A percentile compares a stretch with the other conserved stretches of the same genome.
phyloP scores from a whole-genome alignment of 352 stramenopile genomes.

The Globisporangium mamillatum region DNA sequence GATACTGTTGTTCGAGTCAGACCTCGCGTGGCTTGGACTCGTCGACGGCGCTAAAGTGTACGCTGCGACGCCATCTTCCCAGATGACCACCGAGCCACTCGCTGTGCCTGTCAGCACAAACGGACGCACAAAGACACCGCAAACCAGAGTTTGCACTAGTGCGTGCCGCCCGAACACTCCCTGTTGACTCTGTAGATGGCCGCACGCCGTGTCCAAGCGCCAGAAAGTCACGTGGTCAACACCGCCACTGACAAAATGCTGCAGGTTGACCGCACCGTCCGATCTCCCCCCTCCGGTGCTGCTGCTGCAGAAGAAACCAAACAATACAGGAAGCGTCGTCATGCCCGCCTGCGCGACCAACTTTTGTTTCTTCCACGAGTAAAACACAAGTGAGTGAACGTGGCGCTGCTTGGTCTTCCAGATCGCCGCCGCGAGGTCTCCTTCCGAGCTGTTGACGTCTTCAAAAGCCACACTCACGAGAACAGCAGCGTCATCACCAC shows the following conservation, averaged over 20 bases:
- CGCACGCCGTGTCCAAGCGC: conserved; percentile 43
- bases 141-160: conserved; percentile 45
- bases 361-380: conserved; percentile 36
- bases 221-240: conserved; percentile 71
- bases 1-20: conserved; percentile 18
- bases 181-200: conserved; percentile 47
- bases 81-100: conserved; percentile 49
- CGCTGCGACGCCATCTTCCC: conserved; percentile 49
- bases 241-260: conserved; percentile 59
- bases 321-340: conserved; percentile 54
- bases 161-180: conserved; percentile 68
- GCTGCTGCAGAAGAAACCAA: conserved; percentile 41
- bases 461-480: conserved; percentile 31
- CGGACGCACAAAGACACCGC: conserved; percentile 32
- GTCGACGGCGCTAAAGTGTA: conserved; percentile 30
- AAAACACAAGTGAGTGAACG: conserved; percentile 45
- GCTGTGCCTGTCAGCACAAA: conserved; percentile 58
- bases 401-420: conserved; percentile 38
- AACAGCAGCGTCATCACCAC: conserved; percentile 3
- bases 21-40: neutral
- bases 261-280: neutral
- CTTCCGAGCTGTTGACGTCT: conserved; percentile 20
- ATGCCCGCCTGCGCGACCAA: conserved; percentile 36
- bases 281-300: neutral
- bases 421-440: conserved; percentile 47